Evolutionary conservation across 2,329 filamentous ascomycete species (phyloP), one percentile per base, ranked within the genome.

Genomic region (Pseudogymnoascus sp.): DNA sequence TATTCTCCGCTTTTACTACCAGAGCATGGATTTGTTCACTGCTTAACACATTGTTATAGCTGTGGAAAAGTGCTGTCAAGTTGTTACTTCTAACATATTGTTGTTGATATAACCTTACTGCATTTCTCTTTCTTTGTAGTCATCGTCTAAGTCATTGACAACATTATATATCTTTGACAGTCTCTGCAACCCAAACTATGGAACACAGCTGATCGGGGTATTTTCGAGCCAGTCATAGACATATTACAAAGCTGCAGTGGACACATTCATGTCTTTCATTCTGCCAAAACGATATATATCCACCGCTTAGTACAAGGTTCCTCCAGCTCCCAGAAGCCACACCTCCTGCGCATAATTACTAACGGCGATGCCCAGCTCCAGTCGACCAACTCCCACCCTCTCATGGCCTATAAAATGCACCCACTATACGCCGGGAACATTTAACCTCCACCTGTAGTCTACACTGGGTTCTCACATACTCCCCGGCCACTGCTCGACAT

Each of bases 401-500:
- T 8, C n/a, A 52, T 52, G 45, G n/a, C 39, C 45, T 15, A 31
- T 45, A 52, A 52, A 52, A 31, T 31, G 45, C 45, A 52, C 45
- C 45, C 27, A 18, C 25, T 52, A 52, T 52, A 52, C 45, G 45
- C 45, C 45, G 1, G 13, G 10, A 52, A 31, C 4, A 33, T 25
- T 55, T 9, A 3, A 55, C 27, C n/a, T 18, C 27, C 27, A 9
- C 45, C 25, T 15, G 25, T 13, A 29, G 9, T 52, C 25, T 15
- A 31, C 45, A 4, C 25, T 5, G 5, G 4, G 13, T 31, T 27
- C 1, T 55, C 29, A 55, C 48, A 55, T 55, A 55, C 48, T 55
- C 27, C 48, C 48, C n/a, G 48, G 48, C 48, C 48, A 55, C 48
- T 55, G 48, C 29, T 55, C 48, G n/a, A 55, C 13, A 33, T 55